Conservation (phyloP, 2,329 filamentous ascomycete species). For the Verruconis gallopava region DNA sequence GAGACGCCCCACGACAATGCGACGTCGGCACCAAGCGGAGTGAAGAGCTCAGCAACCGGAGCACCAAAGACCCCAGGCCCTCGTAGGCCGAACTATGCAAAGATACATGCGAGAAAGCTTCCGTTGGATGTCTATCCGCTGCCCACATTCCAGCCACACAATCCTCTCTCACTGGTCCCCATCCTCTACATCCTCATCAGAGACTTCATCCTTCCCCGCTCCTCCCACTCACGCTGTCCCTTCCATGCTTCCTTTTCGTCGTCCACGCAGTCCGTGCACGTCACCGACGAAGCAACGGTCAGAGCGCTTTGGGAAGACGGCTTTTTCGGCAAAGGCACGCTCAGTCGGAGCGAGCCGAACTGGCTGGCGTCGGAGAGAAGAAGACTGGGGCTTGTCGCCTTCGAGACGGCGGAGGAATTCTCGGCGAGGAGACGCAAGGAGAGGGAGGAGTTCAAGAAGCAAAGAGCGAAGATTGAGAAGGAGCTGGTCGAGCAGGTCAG, state of each 20-base stretch:
- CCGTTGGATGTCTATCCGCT: constrained; percentile 74
- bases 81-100: constrained; percentile 46
- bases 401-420: constrained; percentile 66
- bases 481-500: constrained; percentile 67
- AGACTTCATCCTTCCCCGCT: constrained; percentile 53
- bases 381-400: constrained; percentile 49
- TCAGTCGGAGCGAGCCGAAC: constrained; percentile 88
- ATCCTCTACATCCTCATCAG: constrained; percentile 65
- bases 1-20: no score
- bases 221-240: constrained; percentile 48
- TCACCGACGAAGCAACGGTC: constrained; percentile 64
- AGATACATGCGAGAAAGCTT: constrained; percentile 70
- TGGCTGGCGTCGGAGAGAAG: constrained; percentile 80
- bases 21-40: no score
- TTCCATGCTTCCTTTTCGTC: constrained; percentile 71
- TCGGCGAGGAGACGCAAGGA: constrained; percentile 68
- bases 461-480: constrained; percentile 76
- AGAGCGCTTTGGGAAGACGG: constrained; percentile 88
- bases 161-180: constrained; percentile 77
- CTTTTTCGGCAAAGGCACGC: constrained; percentile 87
- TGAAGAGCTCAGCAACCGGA: no score
- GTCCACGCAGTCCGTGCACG: constrained; percentile 69
- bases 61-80: constrained; percentile 13
- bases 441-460: constrained; percentile 74
- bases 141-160: constrained; percentile 79